Evolutionary conservation across 176 grass and related monocot genomes (phyloP).

Genomic region (Zea mays): Zm-B73-REFERENCE-NAM-5.0 NC_050103.1:168346001-168346500

Average conservation of each 20-base stretch:
- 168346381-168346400: not conserved
- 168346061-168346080: slow-evolving; percentile 42
- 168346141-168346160: slow-evolving; percentile 4
- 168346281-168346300: not conserved
- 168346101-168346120: not conserved
- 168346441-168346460: slow-evolving; percentile 6
- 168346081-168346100: slow-evolving; percentile 21
- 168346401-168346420: slow-evolving; percentile 15
- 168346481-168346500: not conserved
- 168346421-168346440: not conserved
- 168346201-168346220: not conserved
- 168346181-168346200: not conserved
- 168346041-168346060: not conserved
- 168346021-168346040: not conserved
- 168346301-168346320: slow-evolving; percentile 12
- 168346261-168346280: not conserved
- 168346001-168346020: slow-evolving; percentile 38
- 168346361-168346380: not conserved
- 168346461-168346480: not conserved
- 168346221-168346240: not conserved
- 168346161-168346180: not conserved
- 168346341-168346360: slow-evolving; percentile 14
- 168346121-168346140: slow-evolving; percentile 32
- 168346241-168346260: not conserved
- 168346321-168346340: not conserved